These are phyloP conservation scores for Lepidium didymum DNA, from an alignment of 345 rosid species.

Conservation along the genomic window DNA sequence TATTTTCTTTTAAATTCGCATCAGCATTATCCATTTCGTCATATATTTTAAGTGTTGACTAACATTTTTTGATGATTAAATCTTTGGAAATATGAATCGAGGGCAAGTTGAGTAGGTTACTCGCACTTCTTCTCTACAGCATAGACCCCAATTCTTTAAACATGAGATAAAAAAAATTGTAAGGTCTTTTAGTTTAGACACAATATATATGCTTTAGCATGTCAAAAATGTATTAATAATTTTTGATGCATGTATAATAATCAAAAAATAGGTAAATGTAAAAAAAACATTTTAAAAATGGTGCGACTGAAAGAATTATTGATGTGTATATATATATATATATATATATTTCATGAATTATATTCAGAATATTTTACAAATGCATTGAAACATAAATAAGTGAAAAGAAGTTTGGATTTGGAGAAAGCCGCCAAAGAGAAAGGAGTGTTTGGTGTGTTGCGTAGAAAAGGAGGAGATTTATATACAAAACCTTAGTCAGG, in stretches of 20 bases:
- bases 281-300: too few relatives aligned
- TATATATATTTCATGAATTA: too few relatives aligned
- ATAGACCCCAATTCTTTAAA: neutral
- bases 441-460: conserved; percentile 3
- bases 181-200: neutral
- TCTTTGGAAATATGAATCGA: neutral
- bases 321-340: too few relatives aligned
- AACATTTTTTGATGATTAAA: neutral
- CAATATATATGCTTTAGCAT: neutral
- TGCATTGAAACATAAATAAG: neutral
- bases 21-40: neutral
- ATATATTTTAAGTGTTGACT: neutral
- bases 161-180: neutral
- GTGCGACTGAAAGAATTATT: too few relatives aligned
- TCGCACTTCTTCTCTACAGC: neutral
- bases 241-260: too few relatives aligned
- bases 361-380: neutral
- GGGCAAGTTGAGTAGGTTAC: neutral
- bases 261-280: too few relatives aligned
- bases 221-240: neutral
- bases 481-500: neutral
- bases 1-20: neutral
- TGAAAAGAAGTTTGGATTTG: neutral
- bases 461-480: neutral
- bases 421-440: conserved; percentile 17